Evolutionary conservation across 148 eudicot genomes (phyloP), one percentile per base, ranked within the genome.

Genomic region (Nepenthes mirabilis): DNA sequence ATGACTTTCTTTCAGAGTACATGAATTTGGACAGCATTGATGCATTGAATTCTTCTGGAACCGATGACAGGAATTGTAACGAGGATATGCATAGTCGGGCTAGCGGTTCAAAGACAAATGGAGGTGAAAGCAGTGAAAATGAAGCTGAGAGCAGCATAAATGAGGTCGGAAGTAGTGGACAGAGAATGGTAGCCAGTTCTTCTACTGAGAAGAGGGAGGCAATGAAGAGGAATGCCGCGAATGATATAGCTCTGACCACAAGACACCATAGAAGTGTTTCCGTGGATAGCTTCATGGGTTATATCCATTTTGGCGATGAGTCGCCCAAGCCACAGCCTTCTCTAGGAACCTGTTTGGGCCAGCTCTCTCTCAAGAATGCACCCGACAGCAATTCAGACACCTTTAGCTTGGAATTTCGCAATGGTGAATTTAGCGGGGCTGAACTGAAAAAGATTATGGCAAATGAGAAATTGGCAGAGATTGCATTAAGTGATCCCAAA

Each of bases 381-480:
- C 52, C 74, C 33, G 78, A 81, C 65, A 80, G 64, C 1, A 62
- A 68, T 32, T 67, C 66, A 2, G 34, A 40, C 34, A 59, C 70
- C 35, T 72, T 75, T 43, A 75, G 74, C 32, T 48, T 70, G 66
- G 80, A 82, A 61, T 76, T 73, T 64, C 70, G 78, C 34, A 78
- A 57, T 72, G 70, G 75, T 6, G 76, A 81, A 11, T 78, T 78
- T 57, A 82, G 71, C 47, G 70, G 60, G 13, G 69, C 63, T 33
- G 83, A 82, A 57, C 43, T 78, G 64, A 75, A 78, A 48, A 81
- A 78, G 70, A 81, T 81, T 11, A 78, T 75, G 85, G 67, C 73
- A 4, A 81, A 47, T 70, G 82, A 72, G 13, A 81, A 81, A 23
- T 74, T 81, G 56, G 82, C 72, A 3, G 86, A 82, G 63, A 59